phyloP scores from a whole-genome alignment of 2,329 filamentous ascomycete genomes.

The Ampelomyces quisqualis region DNA sequence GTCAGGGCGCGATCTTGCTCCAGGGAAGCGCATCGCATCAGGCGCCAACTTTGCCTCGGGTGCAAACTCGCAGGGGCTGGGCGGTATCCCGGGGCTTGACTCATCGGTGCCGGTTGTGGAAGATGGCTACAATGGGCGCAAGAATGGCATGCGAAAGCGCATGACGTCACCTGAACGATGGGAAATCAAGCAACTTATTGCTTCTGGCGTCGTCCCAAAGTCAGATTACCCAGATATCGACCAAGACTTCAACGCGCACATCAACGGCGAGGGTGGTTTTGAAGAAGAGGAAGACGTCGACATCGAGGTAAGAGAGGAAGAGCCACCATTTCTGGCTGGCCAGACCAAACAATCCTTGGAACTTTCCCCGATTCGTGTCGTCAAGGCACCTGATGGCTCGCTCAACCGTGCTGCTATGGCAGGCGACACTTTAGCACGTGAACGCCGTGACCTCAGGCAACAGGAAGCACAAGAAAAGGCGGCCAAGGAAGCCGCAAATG shows the following conservation, averaged over 20 bases:
- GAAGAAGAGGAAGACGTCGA: conserved; percentile 96
- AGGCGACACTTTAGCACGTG: conserved; percentile 82
- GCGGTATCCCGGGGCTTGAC: conserved; percentile 57
- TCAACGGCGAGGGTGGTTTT: conserved; percentile 82
- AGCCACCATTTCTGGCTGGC: conserved; percentile 91
- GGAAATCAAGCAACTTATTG: conserved; percentile 96
- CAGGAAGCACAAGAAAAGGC: conserved; percentile 80
- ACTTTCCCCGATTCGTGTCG: conserved; percentile 89
- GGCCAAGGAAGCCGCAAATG: conserved; percentile 71
- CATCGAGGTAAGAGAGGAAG: conserved; percentile 94
- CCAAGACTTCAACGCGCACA: conserved; percentile 85
- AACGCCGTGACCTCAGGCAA: conserved; percentile 83
- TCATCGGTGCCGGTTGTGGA: conserved; percentile 63
- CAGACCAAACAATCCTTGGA: conserved; percentile 97
- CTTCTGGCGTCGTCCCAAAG: conserved; percentile 88
- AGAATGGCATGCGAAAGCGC: conserved; percentile 70
- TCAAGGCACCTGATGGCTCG: conserved; percentile 97
- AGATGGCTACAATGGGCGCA: conserved; percentile 52
- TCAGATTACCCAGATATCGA: conserved; percentile 93
- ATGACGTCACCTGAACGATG: conserved; percentile 96
- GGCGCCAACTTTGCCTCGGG: conserved; percentile 49
- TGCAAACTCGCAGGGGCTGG: conserved; percentile 82
- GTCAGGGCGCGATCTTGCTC: conserved; percentile 79
- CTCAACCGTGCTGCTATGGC: conserved; percentile 96
- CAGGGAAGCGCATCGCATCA: conserved; percentile 75